A percentile compares a stretch with the other conserved stretches of the same genome.
phyloP scores from a whole-genome alignment of 805 yeast genomes.

The Yamadazyma philogaea region DNA sequence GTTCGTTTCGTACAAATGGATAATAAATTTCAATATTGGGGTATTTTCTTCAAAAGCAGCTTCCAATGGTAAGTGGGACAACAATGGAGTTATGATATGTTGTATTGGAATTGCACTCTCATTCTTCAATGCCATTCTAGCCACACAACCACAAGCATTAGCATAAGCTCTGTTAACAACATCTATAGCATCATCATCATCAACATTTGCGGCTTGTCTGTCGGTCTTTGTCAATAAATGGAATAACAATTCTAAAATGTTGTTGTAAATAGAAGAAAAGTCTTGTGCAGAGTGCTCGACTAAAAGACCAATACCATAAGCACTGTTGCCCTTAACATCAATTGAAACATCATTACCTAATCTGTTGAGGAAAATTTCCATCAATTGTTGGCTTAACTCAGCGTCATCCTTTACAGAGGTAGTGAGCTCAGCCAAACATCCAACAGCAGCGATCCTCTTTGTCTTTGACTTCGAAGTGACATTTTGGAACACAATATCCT shows the following conservation, averaged over 20 bases:
- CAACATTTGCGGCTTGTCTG: conserved; percentile 46
- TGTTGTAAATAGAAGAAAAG: conserved; percentile 60
- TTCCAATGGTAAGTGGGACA: conserved; percentile 78
- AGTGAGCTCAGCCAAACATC: conserved; percentile 87
- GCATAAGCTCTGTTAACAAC: conserved; percentile 82
- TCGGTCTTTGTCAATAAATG: conserved; percentile 71
- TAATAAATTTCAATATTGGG: conserved; percentile 78
- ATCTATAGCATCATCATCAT: conserved; percentile 67
- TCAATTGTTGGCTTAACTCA: conserved; percentile 66
- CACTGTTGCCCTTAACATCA: conserved; percentile 92
- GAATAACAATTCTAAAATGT: conserved; percentile 70
- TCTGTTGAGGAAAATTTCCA: conserved; percentile 65
- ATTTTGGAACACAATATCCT: conserved; percentile 56
- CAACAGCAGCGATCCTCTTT: conserved; percentile 81
- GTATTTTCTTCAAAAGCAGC: conserved; percentile 90
- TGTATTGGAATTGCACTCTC: conserved; percentile 68
- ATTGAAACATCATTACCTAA: conserved; percentile 72
- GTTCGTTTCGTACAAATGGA: conserved; percentile 65
- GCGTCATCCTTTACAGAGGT: conserved; percentile 65
- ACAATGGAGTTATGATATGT: conserved; percentile 70
- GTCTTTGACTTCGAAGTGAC: conserved; percentile 54
- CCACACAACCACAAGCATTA: conserved; percentile 96
- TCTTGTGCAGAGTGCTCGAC: conserved; percentile 54
- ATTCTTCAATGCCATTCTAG: conserved; percentile 79
- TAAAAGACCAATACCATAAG: conserved; percentile 89